Evolutionary conservation across 345 rosid genomes (phyloP), one percentile per base, ranked within the genome.

Genomic region (Lenwebbia sp.): DNA sequence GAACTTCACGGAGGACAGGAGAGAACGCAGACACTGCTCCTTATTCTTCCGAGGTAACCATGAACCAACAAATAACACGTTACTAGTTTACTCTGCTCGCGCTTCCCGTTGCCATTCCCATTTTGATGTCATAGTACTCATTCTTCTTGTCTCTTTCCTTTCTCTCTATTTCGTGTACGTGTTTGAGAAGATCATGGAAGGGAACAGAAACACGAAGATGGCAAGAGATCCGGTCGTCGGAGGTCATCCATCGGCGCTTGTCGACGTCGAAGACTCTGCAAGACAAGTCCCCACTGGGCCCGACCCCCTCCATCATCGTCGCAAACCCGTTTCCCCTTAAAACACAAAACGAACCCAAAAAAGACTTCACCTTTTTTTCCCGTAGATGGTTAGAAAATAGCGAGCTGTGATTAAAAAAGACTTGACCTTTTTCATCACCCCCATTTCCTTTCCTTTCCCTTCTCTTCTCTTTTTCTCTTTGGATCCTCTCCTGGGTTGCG

Each of bases 231-330:
- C 49, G 60, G 28, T 33, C 84, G 54, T 5, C 12, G 47, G 26
- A 19, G 81, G 47, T 40, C 37, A 37, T 62, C 8, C 81, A 33
- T n/a, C 83, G 60, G 87, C 56, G 47, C 83, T 8, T 5, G 83
- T 84, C 15, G 75, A 60, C 47, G 84, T 52, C 19, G 88, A 89
- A 78, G 92, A 87, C 13, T 90, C 92, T 26, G 92, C 88, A 49
- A 91, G 96, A 74, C 83, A 88, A 84, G 95, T 93, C 44, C 96
- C 95, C 15, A 90, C 95, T 0, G 94, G 96, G 85, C 93, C 95
- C 17, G 93, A 94, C 88, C 96, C 95, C 47, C 93, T 94, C 85
- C 95, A 94, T 86, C 96, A 94, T 86, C 88, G 93, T 82, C 83
- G 49, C 83, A 82, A 86, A 51, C 95, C 95, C 49, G 81, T 62